Base-by-base conservation (phyloP, 2,329 filamentous ascomycete genomes). In the Penicillium sp. region DNA sequence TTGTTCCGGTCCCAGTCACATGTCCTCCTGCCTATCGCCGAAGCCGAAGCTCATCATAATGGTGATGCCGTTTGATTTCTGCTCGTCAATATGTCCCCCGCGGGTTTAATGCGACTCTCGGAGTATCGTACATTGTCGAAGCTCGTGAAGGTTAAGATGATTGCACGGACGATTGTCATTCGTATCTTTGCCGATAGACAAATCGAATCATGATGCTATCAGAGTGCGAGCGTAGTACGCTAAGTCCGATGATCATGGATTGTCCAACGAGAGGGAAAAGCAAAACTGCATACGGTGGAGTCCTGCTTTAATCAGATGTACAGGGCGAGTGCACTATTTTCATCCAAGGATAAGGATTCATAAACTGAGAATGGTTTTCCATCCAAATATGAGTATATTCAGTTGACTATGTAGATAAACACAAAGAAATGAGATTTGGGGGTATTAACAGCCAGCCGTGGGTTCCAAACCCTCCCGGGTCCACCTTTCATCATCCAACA, bases 1-100 rank as follows among this genome's bases (percentile, higher is more conserved):
- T 55, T 56, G 11, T 50, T 55, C 60, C 60, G 60, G 24, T 10
- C n/a, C 4, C 31, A 44, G 47, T 59, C 50, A 55, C 49, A 54
- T 57, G 60, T 10, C 41, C 51, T 46, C 35, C 46, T 18, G 50
- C 61, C 61, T 61, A 64, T 64, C 61, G 61, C 50, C 19, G 35
- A 13, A 7, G 33, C 9, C 16, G 16, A 55, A 62, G 22, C 9
- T 52, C 31, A 31, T 40, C 53, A 60, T 60, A n/a, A n/a, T n/a
- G 50, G 50, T 59, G 55, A 63, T 56, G 60, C 54, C 24, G 44
- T 49, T 16, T 6, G 4, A 22, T 41, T 22, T 41, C n/a, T 22
- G 22, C 4, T 24, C 22, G 22, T 24, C 22, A 24, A 24, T 24
- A 24, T 4, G 22, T 24, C 22, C 4, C 22, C 22, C n/a, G 22